These are phyloP conservation scores for Chlorociboria aeruginascens DNA, from an alignment of 495 filamentous ascomycete species.

Conservation along the genomic window DNA sequence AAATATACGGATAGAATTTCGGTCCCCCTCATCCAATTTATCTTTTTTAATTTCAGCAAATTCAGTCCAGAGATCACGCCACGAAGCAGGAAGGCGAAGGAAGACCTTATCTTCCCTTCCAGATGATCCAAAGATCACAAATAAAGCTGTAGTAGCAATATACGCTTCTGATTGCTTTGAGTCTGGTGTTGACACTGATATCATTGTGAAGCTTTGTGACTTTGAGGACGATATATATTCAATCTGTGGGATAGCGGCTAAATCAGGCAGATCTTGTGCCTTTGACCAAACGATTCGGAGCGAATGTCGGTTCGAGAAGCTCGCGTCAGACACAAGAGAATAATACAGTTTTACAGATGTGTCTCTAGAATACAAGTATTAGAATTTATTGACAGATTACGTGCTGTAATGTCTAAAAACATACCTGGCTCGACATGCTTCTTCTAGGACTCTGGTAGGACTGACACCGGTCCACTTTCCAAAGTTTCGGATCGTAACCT, in stretches of 20 bases:
- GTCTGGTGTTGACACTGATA: constrained; percentile 59
- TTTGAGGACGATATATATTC: constrained; percentile 28
- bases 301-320: constrained; percentile 62
- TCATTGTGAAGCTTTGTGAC: constrained; percentile 55
- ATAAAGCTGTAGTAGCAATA: constrained; percentile 70
- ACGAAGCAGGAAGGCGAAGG: constrained; percentile 61
- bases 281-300: constrained; percentile 74
- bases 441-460: constrained; percentile 66
- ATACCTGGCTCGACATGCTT: constrained; percentile 74
- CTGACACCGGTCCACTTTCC: constrained; percentile 63
- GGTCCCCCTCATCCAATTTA: constrained; percentile 56
- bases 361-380: constrained; percentile 39
- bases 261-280: constrained; percentile 44
- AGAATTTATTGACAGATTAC: constrained; percentile 1
- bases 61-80: constrained; percentile 81
- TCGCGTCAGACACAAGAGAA: constrained; percentile 52
- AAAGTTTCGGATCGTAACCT: constrained; percentile 64
- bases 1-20: constrained; percentile 46
- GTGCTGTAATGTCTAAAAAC: constrained; percentile 9
- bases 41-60: constrained; percentile 56
- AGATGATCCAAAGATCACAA: constrained; percentile 62
- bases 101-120: constrained; percentile 79
- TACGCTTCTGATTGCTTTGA: constrained; percentile 74
- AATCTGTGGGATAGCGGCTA: constrained; percentile 27
- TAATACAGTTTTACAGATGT: constrained; percentile 50